Evolutionary conservation across 73 alveolate genomes (phyloP), one percentile per base, ranked within the genome.

Genomic region (Effrenium voratum): DNA sequence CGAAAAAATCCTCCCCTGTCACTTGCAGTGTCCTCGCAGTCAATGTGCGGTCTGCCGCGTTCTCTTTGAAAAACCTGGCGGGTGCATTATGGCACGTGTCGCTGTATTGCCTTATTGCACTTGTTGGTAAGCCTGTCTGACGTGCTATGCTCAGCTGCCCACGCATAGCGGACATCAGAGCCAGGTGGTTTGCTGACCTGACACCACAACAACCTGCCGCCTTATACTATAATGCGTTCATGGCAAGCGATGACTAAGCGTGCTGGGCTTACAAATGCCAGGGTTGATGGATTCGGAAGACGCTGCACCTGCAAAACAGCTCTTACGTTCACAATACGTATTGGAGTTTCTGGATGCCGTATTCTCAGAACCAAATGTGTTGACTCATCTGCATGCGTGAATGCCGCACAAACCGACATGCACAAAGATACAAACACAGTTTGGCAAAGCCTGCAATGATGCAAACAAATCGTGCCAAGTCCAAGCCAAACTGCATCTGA

Each of bases 181-280:
- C 96, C 96, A 5, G 96, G 96, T 50, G 96, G 96, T 40, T 88
- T 88, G 96, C 96, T 88, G 57, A 88, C 96, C 96, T 88, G 28
- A 44, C 36, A 32, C 75, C 34, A 5, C 30, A 24, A 5, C 16
- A 22, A 38, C 5, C 4, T 12, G 8, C 30, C 4, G 75, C 75
- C 15, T 24, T 60, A 22, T 10, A 6, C 30, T 12, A 38, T 38
- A 32, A 60, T 10, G 34, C 34, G 34, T 24, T 60, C 30, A 22
- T 22, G 36, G 34, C 75, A 60, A 38, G 40, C 34, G 16, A 38
- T 38, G 30, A 4, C 16, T 34, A n/a, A 34, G 82, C 82, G 10
- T 72, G 30, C 19, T 28, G 40, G 93, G 55, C 72, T 47, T 28
- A 75, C 97, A 47, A 90, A 90, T 43, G 97, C 97, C 73, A 90